Evolutionary conservation across 108 stramenopile species (phyloP).

Genomic region (Conticribra weissflogii): DNA sequence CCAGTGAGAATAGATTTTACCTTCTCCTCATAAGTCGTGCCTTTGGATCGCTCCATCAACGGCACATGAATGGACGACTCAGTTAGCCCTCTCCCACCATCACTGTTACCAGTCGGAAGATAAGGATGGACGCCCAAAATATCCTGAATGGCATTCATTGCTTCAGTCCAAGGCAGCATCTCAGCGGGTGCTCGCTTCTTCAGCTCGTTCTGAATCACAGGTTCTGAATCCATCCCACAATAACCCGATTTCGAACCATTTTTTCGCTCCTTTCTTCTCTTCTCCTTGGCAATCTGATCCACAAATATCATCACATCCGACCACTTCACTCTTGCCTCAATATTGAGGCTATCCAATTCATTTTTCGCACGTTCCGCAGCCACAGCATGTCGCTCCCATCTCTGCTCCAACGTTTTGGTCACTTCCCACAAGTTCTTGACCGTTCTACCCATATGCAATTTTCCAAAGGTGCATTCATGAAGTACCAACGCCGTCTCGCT

Average conservation of each 20-base stretch:
- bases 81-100: slow-evolving; percentile 34
- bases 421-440: slow-evolving; percentile 79
- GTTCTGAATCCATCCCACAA: slow-evolving; percentile 3
- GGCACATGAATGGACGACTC: slow-evolving; percentile 68
- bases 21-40: slow-evolving; percentile 92
- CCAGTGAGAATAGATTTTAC: slow-evolving; percentile 50
- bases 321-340: slow-evolving; percentile 43
- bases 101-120: slow-evolving; percentile 31
- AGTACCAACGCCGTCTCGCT: slow-evolving; percentile 89
- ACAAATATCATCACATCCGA: slow-evolving; percentile 63
- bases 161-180: slow-evolving; percentile 32
- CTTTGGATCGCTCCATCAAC: slow-evolving; percentile 66
- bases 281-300: slow-evolving; percentile 48
- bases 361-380: slow-evolving; percentile 74
- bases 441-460: slow-evolving; percentile 68
- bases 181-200: background rate
- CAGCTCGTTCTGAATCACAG: slow-evolving; percentile 10
- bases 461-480: slow-evolving; percentile 86
- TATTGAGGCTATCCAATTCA: slow-evolving; percentile 55
- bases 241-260: slow-evolving; percentile 1
- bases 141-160: slow-evolving; percentile 25
- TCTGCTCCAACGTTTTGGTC: slow-evolving; percentile 63
- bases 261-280: slow-evolving; percentile 52
- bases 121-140: slow-evolving; percentile 29
- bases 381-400: slow-evolving; percentile 77